Base-by-base conservation (phyloP, 345 rosid species). In the Chamaenerion angustifolium region DNA sequence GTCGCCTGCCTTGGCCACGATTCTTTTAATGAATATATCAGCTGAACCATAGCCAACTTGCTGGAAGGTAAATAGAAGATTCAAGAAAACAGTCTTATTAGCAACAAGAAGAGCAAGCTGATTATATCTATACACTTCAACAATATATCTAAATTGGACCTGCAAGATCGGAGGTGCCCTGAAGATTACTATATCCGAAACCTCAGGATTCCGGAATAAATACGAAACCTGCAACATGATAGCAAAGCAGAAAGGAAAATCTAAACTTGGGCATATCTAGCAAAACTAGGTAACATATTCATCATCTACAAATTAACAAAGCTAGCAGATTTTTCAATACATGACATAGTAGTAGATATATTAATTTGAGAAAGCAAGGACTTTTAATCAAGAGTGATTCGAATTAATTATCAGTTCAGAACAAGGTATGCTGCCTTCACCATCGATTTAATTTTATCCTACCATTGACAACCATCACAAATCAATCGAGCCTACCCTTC, bases 1-100 rank as follows among this genome's bases (percentile, higher is more conserved):
- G 51, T 90, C 98, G 45, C 98, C 94, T 52, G 77, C 92, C 61
- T 70, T 81, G 5, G 98, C 98, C 51, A 90, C 98, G 51, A 90
- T 70, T 69, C 98, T 83, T 64, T 90, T 90, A 19, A 90, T 81
- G 65, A 83, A 83, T 37, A 79, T 94, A 63, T 77, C 95, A 12
- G 72, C 66, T 14, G 79, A 67, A 23, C 71, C 76, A 64, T 49
- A 82, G 48, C 89, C 93, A 60, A 62, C 4, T 67, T 88, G 83
- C 97, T 88, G 56, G 44, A 59, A 42, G 54, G 25, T 41, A 44
- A 25, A 47, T 40, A 55, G 14, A 43, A 51, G 64, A 60, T 56
- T 60, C 42, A 54, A 48, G 19, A 18, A 45, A 61, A 8, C 8
- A 16, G 65, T 53, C 52, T 61, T n/a, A 59, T 46, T 42, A 37